Conservation (phyloP, 2,329 filamentous ascomycete genomes). For the Xylariomycetidae sp. region DNA sequence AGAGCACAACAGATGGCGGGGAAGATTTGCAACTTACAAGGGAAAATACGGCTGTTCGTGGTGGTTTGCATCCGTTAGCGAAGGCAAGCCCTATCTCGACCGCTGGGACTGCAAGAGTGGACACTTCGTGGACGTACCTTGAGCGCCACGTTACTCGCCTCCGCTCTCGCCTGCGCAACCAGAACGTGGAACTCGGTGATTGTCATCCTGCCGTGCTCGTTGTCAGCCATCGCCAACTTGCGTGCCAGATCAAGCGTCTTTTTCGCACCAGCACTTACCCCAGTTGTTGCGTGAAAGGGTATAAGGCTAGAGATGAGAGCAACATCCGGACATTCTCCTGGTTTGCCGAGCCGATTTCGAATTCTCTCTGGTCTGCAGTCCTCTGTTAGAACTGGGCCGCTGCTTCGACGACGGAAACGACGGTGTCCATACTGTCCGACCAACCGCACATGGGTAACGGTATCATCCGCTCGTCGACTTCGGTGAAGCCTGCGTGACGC, state of each 20-base stretch:
- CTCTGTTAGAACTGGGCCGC: constrained; percentile 11
- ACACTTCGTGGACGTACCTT: constrained; percentile 39
- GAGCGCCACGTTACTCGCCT: constrained; percentile 41
- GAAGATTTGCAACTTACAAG: constrained; percentile 38
- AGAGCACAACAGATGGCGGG: neutral
- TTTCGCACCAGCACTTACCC: constrained; percentile 30
- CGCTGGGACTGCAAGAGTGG: constrained; percentile 1
- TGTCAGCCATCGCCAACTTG: constrained; percentile 4
- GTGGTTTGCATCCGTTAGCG: neutral
- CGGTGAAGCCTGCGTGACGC: constrained; percentile 57
- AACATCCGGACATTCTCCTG: constrained; percentile 48
- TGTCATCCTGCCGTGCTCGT: constrained; percentile 42
- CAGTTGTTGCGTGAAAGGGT: constrained; percentile 47
- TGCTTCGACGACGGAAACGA: neutral
- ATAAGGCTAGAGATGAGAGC: constrained; percentile 49
- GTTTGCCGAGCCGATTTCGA: constrained; percentile 48
- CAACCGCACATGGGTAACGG: constrained; percentile 64
- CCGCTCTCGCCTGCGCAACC: constrained; percentile 42
- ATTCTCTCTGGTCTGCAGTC: constrained; percentile 41
- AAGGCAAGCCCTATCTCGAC: neutral
- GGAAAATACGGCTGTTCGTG: constrained; percentile 52
- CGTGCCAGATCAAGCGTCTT: neutral
- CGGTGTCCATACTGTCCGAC: constrained; percentile 50
- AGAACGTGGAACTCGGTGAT: constrained; percentile 52
- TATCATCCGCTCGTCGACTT: constrained; percentile 58